Base-by-base conservation (phyloP, 2,329 filamentous ascomycete species). In the Colletotrichum tropicale region DNA sequence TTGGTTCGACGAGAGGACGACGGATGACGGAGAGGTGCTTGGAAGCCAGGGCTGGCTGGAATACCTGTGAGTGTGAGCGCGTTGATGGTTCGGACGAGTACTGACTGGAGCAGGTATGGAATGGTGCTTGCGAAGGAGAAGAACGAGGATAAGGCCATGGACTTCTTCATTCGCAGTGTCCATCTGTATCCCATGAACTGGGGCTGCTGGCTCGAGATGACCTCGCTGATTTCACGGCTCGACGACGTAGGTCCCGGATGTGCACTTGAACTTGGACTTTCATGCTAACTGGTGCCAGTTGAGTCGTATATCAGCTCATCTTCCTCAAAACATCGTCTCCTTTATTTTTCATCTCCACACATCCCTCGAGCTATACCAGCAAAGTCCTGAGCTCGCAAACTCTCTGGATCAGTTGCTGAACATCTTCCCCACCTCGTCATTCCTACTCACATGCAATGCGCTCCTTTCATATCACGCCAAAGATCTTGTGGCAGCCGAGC, bases 191-290 rank as follows among this genome's bases (percentile, higher is more conserved):
- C 96, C 2, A 98, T 96, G 91, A 98, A 98, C 82, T 99, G 97
- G 97, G 95, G 96, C 9, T 96, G 96, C 77, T 99, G 97, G 97
- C 90, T 97, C 74, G 97, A 99, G 85, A 91, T 99, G 83, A 95
- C 94, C 6, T 93, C 93, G 52, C 88, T 98, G 30, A 91, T 98
- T 75, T 91, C 92, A 43, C 93, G 94, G 38, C 90, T 94, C 10
- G 96, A 98, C 84, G 95, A 98, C 84, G 94, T 97, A 85, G 85
- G 92, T 87, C 76, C 4, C 16, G n/a, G 8, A n/a, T 16, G n/a
- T 10, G n/a, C n/a, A 24, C 28, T 12, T 30, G 13, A 21, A 16
- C n/a, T 52, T 36, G 43, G 7, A n/a, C 7, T 16, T n/a, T 6
- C 4, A 32, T 28, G 55, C 85, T 86, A 79, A 86, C 76, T 15